Evolutionary conservation across 225 moss, liverwort and hornwort genomes (phyloP).

Genomic region (Pseudoscleropodium purum): DNA sequence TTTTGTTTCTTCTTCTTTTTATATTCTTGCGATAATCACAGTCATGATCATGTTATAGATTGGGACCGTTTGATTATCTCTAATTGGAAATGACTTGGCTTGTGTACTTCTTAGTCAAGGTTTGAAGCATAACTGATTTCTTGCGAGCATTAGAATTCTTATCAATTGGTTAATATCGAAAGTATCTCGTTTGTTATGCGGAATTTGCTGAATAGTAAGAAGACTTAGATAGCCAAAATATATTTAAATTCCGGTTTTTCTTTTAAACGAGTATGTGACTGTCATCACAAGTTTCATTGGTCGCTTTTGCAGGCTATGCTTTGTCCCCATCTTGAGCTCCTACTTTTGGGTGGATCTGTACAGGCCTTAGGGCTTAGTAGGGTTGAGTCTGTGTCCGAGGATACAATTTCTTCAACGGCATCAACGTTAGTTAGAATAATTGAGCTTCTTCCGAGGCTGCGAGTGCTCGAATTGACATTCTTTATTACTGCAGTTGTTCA

Average conservation of each 20-base stretch:
- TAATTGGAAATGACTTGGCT: neutral
- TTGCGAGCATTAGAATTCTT: neutral
- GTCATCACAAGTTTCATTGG: neutral
- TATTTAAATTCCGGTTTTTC: neutral
- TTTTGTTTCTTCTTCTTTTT: neutral
- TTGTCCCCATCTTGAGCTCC: conserved; percentile 67
- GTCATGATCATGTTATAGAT: neutral
- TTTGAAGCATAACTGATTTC: neutral
- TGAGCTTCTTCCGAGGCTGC: conserved; percentile 49
- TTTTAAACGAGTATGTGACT: neutral
- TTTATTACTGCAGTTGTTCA: conserved; percentile 48
- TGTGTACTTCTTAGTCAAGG: neutral
- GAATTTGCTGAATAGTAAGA: neutral
- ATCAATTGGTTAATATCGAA: neutral
- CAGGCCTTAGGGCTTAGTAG: conserved; percentile 55
- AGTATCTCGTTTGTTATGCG: neutral
- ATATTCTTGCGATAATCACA: neutral
- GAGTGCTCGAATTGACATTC: conserved; percentile 81
- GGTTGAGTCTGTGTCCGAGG: conserved; percentile 26
- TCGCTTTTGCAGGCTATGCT: conserved; percentile 38
- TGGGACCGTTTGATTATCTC: neutral
- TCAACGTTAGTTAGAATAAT: conserved; percentile 38
- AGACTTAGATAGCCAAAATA: neutral
- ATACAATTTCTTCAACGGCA: conserved; percentile 30
- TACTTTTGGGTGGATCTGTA: conserved; percentile 80